These are phyloP conservation scores for Strobilomyces dryophilus DNA, from an alignment of 768 basidiomycete genomes.

Conservation along the genomic window DNA sequence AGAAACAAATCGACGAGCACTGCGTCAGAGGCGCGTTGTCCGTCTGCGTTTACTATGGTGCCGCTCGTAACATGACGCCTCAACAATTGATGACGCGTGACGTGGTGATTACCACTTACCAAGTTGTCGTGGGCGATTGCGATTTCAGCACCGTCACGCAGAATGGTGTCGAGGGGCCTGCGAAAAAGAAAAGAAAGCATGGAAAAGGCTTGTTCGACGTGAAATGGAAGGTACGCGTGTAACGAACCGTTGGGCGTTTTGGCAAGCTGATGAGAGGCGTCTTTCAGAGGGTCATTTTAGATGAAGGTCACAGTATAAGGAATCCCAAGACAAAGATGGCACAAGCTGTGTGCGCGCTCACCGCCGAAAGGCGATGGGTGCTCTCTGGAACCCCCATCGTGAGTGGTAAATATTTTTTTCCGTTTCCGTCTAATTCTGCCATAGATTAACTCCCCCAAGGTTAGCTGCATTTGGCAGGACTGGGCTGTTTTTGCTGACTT, in stretches of 20 bases:
- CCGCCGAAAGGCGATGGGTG: constrained; percentile 74
- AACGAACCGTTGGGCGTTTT: not conserved
- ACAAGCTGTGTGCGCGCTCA: constrained; percentile 56
- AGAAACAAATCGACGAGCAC: constrained; percentile 78
- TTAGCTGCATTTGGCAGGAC: constrained; percentile 19
- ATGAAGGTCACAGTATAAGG: constrained; percentile 86
- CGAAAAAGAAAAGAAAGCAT: constrained; percentile 55
- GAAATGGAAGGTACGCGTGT: constrained; percentile 67
- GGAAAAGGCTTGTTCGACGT: constrained; percentile 61
- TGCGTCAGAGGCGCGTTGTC: constrained; percentile 50
- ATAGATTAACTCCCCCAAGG: constrained; percentile 78
- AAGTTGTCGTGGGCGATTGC: constrained; percentile 59
- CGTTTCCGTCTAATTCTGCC: not conserved
- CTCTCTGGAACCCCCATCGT: constrained; percentile 89
- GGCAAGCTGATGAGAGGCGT: not conserved
- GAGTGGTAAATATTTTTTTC: constrained; percentile 28
- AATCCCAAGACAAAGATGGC: constrained; percentile 88
- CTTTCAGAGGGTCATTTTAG: constrained; percentile 67
- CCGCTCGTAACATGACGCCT: constrained; percentile 54
- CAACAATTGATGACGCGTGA: constrained; percentile 64
- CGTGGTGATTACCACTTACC: constrained; percentile 82
- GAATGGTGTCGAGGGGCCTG: constrained; percentile 21
- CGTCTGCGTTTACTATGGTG: constrained; percentile 67
- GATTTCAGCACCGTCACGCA: constrained; percentile 19
- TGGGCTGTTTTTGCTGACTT: not conserved